These are phyloP conservation scores for Anthracocystis walkeri DNA, from an alignment of 1,284 basidiomycete genomes.

Conservation along the genomic window DNA sequence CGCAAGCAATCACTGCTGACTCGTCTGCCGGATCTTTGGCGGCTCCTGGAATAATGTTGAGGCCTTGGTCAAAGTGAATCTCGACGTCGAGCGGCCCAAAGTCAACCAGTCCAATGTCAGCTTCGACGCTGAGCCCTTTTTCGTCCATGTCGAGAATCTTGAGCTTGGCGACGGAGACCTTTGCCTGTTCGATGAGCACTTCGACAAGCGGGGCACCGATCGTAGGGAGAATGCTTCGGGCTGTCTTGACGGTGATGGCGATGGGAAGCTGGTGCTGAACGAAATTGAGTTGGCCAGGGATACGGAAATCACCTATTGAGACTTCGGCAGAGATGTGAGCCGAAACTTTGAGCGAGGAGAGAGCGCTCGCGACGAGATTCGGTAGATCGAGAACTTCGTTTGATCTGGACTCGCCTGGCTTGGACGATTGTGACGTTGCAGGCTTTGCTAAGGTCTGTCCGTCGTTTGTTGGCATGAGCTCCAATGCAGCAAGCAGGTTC, in stretches of 20 bases:
- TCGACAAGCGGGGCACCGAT: slow-evolving; percentile 56
- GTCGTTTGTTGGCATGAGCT: slow-evolving; percentile 33
- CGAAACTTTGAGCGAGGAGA: slow-evolving; percentile 50
- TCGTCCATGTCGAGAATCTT: slow-evolving; percentile 56
- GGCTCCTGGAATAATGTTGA: slow-evolving; percentile 20
- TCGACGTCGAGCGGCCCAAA: slow-evolving; percentile 58
- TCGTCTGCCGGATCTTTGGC: slow-evolving; percentile 6
- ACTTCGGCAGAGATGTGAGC: slow-evolving; percentile 48
- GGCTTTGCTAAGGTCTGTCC: not conserved
- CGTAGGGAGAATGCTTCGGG: slow-evolving; percentile 48
- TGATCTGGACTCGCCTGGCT: not conserved
- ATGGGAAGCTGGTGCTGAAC: slow-evolving; percentile 58
- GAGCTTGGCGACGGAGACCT: slow-evolving; percentile 43
- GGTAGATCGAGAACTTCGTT: slow-evolving; percentile 38
- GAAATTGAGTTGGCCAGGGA: slow-evolving; percentile 54
- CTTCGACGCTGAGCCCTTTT: slow-evolving; percentile 51
- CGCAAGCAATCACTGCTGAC: slow-evolving; percentile 27
- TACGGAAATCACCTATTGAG: slow-evolving; percentile 48
- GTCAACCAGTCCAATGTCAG: slow-evolving; percentile 47
- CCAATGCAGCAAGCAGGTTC: slow-evolving; percentile 44
- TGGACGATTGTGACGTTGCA: slow-evolving; percentile 3
- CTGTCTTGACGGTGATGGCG: slow-evolving; percentile 55
- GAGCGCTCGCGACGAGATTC: slow-evolving; percentile 43
- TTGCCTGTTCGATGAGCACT: slow-evolving; percentile 53
- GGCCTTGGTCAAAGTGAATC: slow-evolving; percentile 46